phyloP scores from a whole-genome alignment of 179 eudicot species.

The Drosera spatulata region DNA sequence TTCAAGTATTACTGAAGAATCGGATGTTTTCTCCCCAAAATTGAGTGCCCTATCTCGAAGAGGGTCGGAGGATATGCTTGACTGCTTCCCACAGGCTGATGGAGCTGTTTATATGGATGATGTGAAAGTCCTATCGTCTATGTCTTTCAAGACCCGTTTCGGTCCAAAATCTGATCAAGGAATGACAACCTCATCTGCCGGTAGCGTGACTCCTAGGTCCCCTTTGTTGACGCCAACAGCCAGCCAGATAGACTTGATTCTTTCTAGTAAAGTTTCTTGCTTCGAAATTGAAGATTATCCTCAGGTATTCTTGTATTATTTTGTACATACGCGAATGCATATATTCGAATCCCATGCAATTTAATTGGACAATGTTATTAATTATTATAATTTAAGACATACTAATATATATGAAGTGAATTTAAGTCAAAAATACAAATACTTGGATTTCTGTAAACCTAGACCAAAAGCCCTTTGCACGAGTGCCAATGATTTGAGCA shows the following conservation, averaged over 20 bases:
- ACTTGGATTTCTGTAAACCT: no score
- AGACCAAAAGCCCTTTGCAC: no score
- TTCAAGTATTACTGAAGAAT: conserved; percentile 87
- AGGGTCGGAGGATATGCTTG: conserved; percentile 98
- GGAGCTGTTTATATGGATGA: conserved; percentile 76
- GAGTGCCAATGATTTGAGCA: no score
- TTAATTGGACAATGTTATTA: no score
- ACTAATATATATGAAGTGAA: no score
- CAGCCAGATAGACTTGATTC: conserved; percentile 76
- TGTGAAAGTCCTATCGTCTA: conserved; percentile 73
- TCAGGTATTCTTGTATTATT: conserved; percentile 43
- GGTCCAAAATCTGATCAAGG: conserved; percentile 99
- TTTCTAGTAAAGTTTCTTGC: conserved; percentile 74
- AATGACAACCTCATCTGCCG: conserved; percentile 97
- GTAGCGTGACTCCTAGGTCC: conserved; percentile 97
- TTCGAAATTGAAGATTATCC: conserved; percentile 89
- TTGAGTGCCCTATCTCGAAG: conserved; percentile 94
- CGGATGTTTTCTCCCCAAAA: conserved; percentile 83
- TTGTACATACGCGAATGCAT: no score
- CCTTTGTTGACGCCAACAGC: conserved; percentile 82
- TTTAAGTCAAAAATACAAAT: no score
- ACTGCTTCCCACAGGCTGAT: conserved; percentile 80
- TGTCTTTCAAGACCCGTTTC: conserved; percentile 90
- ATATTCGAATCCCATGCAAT: no score
- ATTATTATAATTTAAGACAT: no score